Percentiles rank a stretch among this genome's conserved stretches.
phyloP scores from a whole-genome alignment of 768 basidiomycete species.

The Infundibulicybe gibba region DNA sequence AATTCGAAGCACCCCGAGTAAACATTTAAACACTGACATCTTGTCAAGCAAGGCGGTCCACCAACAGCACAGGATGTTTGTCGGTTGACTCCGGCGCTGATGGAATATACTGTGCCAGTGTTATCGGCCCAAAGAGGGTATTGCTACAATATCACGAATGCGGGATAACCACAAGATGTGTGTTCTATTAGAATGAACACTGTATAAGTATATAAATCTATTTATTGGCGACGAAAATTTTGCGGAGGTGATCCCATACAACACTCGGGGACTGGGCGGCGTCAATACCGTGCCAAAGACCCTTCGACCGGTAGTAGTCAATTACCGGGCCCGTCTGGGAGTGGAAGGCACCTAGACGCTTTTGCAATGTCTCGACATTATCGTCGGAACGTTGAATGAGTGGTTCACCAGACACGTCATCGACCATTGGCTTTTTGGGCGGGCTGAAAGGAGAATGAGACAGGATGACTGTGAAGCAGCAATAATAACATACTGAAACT shows the following conservation, averaged over 20 bases:
- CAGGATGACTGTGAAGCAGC: conserved; percentile 1
- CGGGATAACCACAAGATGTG: conserved; percentile 1
- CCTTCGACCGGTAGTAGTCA: conserved; percentile 91
- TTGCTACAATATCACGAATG: conserved; percentile 21
- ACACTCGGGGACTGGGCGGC: conserved; percentile 90
- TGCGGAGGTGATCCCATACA: conserved; percentile 83
- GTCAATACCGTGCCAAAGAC: conserved; percentile 88
- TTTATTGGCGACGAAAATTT: conserved; percentile 55
- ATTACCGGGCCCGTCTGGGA: conserved; percentile 93
- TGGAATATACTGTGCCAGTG: too few relatives aligned
- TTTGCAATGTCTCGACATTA: conserved; percentile 91
- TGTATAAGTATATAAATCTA: conserved; percentile 22
- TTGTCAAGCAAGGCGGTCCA: too few relatives aligned
- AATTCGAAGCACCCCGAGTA: too few relatives aligned
- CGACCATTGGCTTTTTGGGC: conserved; percentile 92
- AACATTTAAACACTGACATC: too few relatives aligned
- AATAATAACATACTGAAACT: conserved; percentile 73
- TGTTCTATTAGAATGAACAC: conserved; percentile 6
- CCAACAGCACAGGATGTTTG: too few relatives aligned
- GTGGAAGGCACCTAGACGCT: conserved; percentile 89
- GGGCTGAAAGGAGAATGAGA: conserved; percentile 54
- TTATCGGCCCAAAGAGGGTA: too few relatives aligned
- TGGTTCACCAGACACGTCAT: conserved; percentile 94
- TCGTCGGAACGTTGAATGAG: conserved; percentile 97
- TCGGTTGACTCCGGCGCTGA: too few relatives aligned